Base-by-base conservation (phyloP, 306 rosid genomes). In the Begonia peltatifolia region DNA sequence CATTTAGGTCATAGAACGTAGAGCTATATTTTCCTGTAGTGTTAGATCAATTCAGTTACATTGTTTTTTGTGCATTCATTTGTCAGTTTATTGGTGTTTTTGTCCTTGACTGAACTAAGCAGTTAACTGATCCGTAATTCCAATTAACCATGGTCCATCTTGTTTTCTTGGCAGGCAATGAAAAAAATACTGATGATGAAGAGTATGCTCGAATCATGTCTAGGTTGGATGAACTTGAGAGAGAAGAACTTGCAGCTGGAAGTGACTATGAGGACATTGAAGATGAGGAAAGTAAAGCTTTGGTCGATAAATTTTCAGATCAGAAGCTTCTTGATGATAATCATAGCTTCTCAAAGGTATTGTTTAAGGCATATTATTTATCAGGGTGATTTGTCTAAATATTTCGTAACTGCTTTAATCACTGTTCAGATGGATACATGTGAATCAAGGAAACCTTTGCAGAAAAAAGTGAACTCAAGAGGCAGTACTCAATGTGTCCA, bases 201-300 rank as follows among this genome's bases (percentile, higher is more conserved):
- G 94, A 84, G 35, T 76, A 57, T 74, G 79, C 79, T 63, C 68
- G 56, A 11, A 61, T 89, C 11, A 52, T 71, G 69, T 17, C 90
- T 51, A 71, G 63, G 71, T 25, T 80, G 74, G 95, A 80, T 56
- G 85, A 79, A 60, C 90, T 89, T 25, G 97, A 84, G 76, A 68
- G 62, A 57, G 83, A 89, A 72, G 94, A 82, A 66, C 83, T 71
- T 72, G 90, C 76, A 62, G 90, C 87, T 20, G 79, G 77, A 68
- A 63, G 54, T 60, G 66, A 57, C 46, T 18, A 46, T 52, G 60
- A 43, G 41, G 41, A 54, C 56, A 76, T 71, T 41, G 60, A 68
- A 53, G 76, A 68, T 13, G 77, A 72, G 62, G 57, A 70, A 65
- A 52, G 55, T 54, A 56, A 70, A 42, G 68, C 47, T 57, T 65